Evolutionary conservation across 2,329 filamentous ascomycete species (phyloP).

Genomic region (Pseudogymnoascus sp.): DNA sequence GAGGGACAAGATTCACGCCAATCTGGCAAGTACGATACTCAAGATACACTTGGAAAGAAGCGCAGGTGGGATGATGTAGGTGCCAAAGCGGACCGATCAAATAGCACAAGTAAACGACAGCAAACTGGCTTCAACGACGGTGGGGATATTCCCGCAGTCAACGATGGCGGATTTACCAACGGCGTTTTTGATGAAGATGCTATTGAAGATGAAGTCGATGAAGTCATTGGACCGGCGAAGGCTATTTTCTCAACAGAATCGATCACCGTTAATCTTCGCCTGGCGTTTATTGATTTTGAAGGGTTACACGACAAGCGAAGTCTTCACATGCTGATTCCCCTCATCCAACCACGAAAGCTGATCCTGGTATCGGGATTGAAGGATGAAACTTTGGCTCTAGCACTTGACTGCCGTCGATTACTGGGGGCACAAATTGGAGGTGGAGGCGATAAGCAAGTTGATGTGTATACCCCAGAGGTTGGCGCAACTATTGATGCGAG

Average conservation of each 20-base stretch:
- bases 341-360: constrained; percentile 88
- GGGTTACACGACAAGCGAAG: constrained; percentile 90
- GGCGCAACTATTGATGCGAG: constrained; percentile 76
- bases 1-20: constrained; percentile 56
- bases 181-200: constrained; percentile 46
- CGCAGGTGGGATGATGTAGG: constrained; percentile 79
- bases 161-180: constrained; percentile 41
- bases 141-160: constrained; percentile 28
- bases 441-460: constrained; percentile 39
- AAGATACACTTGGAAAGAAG: constrained; percentile 76
- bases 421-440: constrained; percentile 40
- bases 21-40: constrained; percentile 38
- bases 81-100: constrained; percentile 33
- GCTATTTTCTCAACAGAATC: constrained; percentile 55
- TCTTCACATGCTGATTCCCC: constrained; percentile 85
- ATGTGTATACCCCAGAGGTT: constrained; percentile 75
- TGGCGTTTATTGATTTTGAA: constrained; percentile 85
- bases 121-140: constrained; percentile 35
- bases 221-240: constrained; percentile 62
- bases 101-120: constrained; percentile 51
- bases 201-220: constrained; percentile 46
- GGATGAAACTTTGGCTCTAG: constrained; percentile 70
- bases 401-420: constrained; percentile 69
- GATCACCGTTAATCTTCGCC: constrained; percentile 61
- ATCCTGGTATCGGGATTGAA: constrained; percentile 79